Conservation (phyloP, 2,329 filamentous ascomycete genomes). For the Sclerotiophoma versabilis region DNA sequence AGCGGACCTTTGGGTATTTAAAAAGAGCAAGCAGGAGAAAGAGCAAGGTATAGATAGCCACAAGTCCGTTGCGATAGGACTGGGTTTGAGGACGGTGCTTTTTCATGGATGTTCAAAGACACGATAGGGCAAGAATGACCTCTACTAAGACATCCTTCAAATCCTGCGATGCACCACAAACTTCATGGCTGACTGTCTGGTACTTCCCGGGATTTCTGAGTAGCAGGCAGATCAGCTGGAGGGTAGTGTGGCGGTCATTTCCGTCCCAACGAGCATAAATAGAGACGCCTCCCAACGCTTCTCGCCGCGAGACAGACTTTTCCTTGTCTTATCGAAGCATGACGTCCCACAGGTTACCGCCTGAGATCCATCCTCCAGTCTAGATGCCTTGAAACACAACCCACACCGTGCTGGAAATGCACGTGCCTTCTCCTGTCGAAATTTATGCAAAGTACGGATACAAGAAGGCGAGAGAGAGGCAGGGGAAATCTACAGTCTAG, state of each 20-base stretch:
- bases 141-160: no score
- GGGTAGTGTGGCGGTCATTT: constrained; percentile 39
- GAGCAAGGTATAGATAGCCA: no score
- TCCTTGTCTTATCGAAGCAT: constrained; percentile 41
- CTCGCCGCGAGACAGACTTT: neutral
- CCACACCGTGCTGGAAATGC: constrained; percentile 30
- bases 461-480: neutral
- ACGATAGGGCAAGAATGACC: no score
- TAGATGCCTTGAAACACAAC: constrained; percentile 40
- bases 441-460: neutral
- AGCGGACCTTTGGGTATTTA: no score
- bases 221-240: constrained; percentile 37
- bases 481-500: neutral
- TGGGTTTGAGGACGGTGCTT: no score
- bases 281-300: constrained; percentile 9
- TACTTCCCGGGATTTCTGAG: constrained; percentile 28
- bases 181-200: constrained; percentile 6
- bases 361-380: constrained; percentile 34
- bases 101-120: no score
- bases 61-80: no score
- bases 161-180: neutral
- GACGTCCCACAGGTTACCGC: constrained; percentile 52
- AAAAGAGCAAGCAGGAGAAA: no score
- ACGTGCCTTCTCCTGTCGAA: constrained; percentile 16
- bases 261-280: constrained; percentile 39